Conservation (phyloP, 208 protist species). For the Wallacemonas sp. region DNA sequence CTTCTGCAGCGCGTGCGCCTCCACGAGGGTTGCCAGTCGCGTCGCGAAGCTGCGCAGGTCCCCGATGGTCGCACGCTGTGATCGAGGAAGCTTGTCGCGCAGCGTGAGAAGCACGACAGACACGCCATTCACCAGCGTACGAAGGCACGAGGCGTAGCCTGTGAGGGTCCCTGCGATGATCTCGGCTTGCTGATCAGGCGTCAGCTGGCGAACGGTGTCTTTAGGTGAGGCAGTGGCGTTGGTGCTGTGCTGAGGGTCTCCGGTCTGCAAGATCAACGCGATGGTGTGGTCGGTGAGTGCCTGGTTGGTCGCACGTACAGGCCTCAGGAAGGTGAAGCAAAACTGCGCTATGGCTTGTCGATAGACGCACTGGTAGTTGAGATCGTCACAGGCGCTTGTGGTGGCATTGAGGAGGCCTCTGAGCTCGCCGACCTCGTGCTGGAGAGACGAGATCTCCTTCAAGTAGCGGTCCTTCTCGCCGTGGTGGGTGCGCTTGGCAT, state of each 20-base stretch:
- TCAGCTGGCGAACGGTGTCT: not conserved
- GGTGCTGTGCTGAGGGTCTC: not conserved
- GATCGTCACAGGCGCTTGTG: conserved; percentile 31
- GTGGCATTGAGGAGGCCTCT: conserved; percentile 28
- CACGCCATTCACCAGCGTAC: conserved; percentile 48
- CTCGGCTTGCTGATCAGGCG: not conserved
- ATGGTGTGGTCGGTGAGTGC: not conserved
- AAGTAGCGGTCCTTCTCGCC: conserved; percentile 5
- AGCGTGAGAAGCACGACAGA: conserved; percentile 57
- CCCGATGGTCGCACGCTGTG: conserved; percentile 34
- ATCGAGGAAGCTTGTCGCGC: conserved; percentile 46
- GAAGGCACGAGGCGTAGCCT: conserved; percentile 14
- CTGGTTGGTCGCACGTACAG: not conserved
- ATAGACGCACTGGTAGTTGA: conserved; percentile 37
- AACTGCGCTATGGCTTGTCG: conserved; percentile 55
- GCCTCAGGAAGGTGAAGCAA: conserved; percentile 48
- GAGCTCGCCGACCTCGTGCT: conserved; percentile 42
- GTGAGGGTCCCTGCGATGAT: conserved; percentile 1
- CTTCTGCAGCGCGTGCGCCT: conserved; percentile 41
- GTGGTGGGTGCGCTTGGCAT: conserved; percentile 19
- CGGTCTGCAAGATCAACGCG: not conserved
- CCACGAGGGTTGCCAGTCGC: conserved; percentile 48
- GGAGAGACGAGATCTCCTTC: conserved; percentile 25
- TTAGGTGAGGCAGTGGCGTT: not conserved
- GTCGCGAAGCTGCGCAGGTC: conserved; percentile 54